Percentiles rank a stretch among this genome's conserved stretches.
Conservation (phyloP, 345 rosid species). For the Moringa oleifera region DNA sequence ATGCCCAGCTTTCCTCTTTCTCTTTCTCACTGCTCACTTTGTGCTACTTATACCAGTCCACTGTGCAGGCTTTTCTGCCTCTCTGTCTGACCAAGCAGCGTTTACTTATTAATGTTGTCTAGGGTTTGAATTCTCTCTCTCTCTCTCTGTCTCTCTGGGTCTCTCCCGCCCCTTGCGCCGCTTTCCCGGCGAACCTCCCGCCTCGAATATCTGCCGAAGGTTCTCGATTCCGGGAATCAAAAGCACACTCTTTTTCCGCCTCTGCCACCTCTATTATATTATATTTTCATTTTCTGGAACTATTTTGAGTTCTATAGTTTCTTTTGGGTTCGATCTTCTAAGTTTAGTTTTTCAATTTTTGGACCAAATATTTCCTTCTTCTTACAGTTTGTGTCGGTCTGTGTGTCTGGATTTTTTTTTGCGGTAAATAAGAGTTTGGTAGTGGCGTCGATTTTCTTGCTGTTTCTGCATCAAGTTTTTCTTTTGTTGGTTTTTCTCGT, state of each 20-base stretch:
- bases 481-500: no score
- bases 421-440: no score
- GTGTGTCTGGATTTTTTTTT: no score
- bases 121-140: neutral
- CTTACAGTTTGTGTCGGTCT: no score
- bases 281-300: no score
- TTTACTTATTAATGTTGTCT: neutral
- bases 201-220: neutral
- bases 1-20: conserved; percentile 20
- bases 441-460: no score
- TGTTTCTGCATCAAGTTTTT: no score
- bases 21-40: neutral
- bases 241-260: no score
- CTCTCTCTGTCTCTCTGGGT: no score
- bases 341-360: neutral
- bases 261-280: no score
- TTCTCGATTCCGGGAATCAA: no score
- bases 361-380: neutral
- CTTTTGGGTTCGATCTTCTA: conserved; percentile 1
- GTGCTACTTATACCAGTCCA: conserved; percentile 1
- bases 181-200: neutral
- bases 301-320: neutral
- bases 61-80: no score
- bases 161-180: conserved; percentile 8
- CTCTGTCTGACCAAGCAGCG: neutral